phyloP scores from a whole-genome alignment of 345 rosid species.

The Excoecaria cochinchinensis region DNA sequence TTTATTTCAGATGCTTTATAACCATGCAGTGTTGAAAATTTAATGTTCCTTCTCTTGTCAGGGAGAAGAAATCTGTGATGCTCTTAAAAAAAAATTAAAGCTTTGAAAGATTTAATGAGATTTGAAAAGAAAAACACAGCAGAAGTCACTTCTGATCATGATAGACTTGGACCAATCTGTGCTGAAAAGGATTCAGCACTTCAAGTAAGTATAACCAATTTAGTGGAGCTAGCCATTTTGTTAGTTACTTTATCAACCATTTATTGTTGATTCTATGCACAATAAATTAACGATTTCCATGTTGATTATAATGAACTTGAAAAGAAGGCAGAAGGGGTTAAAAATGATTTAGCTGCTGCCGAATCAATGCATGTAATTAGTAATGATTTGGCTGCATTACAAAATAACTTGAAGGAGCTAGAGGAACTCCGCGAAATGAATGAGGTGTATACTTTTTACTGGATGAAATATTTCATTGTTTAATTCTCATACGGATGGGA shows the following conservation, averaged over 20 bases:
- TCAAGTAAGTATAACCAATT: conserved; percentile 46
- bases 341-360: too few relatives aligned
- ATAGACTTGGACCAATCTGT: conserved; percentile 51
- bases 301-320: too few relatives aligned
- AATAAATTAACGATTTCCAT: too few relatives aligned
- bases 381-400: too few relatives aligned
- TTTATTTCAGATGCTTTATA: background rate
- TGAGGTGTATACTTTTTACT: too few relatives aligned
- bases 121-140: conserved; percentile 56
- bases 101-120: conserved; percentile 55
- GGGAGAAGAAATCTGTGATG: conserved; percentile 99
- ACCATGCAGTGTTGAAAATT: conserved; percentile 4
- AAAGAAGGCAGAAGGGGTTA: too few relatives aligned
- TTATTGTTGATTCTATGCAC: too few relatives aligned
- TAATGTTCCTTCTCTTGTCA: conserved; percentile 21
- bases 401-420: too few relatives aligned
- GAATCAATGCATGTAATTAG: too few relatives aligned
- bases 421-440: too few relatives aligned
- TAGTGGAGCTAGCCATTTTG: conserved; percentile 3
- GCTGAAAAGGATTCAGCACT: conserved; percentile 68
- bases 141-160: conserved; percentile 53
- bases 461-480: too few relatives aligned
- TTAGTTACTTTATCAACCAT: background rate
- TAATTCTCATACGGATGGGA: too few relatives aligned
- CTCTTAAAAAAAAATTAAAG: conserved; percentile 57